phyloP scores from a whole-genome alignment of 768 basidiomycete species.

The Phylloporus rhodoxanthus region DNA sequence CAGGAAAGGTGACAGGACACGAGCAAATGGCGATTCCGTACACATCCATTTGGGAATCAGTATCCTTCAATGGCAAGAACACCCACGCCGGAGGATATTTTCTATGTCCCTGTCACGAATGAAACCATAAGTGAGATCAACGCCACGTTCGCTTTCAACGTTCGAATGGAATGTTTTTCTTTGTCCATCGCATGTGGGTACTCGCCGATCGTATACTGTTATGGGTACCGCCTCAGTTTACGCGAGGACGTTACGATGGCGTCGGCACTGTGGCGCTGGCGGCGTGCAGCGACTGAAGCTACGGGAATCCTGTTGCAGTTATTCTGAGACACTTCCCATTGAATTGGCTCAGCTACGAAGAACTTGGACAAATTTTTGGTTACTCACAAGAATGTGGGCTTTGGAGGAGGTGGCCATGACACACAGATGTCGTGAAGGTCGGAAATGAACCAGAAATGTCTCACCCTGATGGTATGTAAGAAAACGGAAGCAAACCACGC shows the following conservation, averaged over 20 bases:
- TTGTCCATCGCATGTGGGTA: not conserved
- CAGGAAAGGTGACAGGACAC: constrained; percentile 5
- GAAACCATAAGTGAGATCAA: constrained; percentile 1
- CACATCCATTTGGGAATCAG: constrained; percentile 2
- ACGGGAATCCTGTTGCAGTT: not conserved
- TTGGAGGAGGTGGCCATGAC: not conserved
- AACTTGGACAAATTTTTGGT: not conserved
- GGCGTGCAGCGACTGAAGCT: not conserved
- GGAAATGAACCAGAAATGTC: constrained; percentile 10
- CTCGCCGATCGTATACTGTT: not conserved
- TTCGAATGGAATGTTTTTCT: not conserved
- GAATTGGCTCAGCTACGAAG: not conserved
- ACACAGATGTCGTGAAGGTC: not conserved
- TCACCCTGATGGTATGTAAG: constrained; percentile 10
- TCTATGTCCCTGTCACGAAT: constrained; percentile 7
- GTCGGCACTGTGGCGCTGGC: not conserved
- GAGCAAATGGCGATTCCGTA: not conserved
- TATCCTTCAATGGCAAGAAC: not conserved
- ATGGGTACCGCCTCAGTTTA: not conserved
- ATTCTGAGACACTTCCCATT: not conserved
- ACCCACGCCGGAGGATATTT: not conserved
- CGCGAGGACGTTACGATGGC: not conserved
- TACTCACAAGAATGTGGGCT: constrained; percentile 3
- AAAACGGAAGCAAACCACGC: not conserved
- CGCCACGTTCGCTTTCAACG: constrained; percentile 7